A percentile compares a stretch with the other conserved stretches of the same genome.
phyloP scores from a whole-genome alignment of 352 stramenopile species.

The Pythium scleroteichum region DNA sequence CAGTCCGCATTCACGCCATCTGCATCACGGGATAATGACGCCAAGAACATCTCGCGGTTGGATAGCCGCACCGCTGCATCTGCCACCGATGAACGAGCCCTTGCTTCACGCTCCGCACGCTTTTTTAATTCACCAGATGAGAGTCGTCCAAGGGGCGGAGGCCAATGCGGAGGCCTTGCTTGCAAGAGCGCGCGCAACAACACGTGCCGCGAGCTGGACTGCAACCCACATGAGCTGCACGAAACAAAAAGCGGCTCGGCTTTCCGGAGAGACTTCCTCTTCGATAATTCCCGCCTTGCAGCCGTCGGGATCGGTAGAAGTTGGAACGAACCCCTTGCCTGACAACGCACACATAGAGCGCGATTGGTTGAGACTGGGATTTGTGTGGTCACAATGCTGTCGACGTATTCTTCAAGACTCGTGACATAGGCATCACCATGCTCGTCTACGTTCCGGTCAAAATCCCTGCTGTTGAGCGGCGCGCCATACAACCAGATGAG shows the following conservation, averaged over 20 bases:
- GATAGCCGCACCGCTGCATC: neutral
- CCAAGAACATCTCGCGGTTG: conserved; percentile 3
- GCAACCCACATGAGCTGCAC: conserved; percentile 8
- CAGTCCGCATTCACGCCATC: conserved; percentile 1
- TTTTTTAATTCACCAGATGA: neutral
- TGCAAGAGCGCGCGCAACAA: conserved; percentile 5
- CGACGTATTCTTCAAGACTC: conserved; percentile 3
- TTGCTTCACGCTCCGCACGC: neutral
- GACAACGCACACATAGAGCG: neutral
- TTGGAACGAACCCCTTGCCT: too few species aligned
- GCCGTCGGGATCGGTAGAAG: too few species aligned
- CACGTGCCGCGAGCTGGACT: conserved; percentile 7
- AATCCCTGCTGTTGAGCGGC: conserved; percentile 7
- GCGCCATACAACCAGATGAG: conserved; percentile 11
- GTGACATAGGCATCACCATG: neutral
- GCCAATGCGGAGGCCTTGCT: conserved; percentile 14
- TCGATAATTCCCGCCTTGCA: too few species aligned
- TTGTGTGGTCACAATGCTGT: conserved; percentile 10
- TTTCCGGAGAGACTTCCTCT: neutral
- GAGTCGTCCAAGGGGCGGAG: neutral
- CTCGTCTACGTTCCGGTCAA: neutral
- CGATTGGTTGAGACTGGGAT: neutral
- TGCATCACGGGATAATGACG: neutral
- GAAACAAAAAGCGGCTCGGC: conserved; percentile 7
- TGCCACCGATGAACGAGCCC: neutral